Evolutionary conservation across 179 eudicot genomes (phyloP), one percentile per base, ranked within the genome.

Genomic region (Patellifolia procumbens): DNA sequence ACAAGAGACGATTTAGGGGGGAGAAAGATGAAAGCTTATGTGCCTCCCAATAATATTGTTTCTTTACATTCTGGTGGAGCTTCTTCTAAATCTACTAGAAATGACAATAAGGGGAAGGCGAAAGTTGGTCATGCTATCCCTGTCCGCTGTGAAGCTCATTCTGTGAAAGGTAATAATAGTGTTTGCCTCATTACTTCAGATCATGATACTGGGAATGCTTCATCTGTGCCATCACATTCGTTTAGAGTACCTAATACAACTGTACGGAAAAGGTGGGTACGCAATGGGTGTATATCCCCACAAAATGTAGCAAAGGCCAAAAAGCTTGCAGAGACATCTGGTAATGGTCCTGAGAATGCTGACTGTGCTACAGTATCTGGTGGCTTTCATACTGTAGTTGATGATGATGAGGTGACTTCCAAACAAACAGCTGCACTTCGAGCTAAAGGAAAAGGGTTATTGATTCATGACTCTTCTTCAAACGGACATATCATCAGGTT

Each of bases 221-320:
- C 43, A 56, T 76, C 87, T 32, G 8, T 72, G 60, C 74, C 90
- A 56, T 70, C 71, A 53, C 76, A 65, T 67, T 62, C 83, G 72
- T 77, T 48, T 34, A 72, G 79, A 62, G 76, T 81, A 59, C 83
- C 88, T 52, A 86, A 77, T 74, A 67, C 69, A 22, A 63, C 37
- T 75, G 80, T 81, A 72, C 85, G 80, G 72, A 91, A 84, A 84
- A 88, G 86, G 74, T 81, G 89, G 90, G 98, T 95, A 34, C 79
- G 92, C 32, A 90, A 90, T 87, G 98, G 99, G 76, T 89, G 88
- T 81, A 91, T 90, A 74, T 89, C 97, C 72, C 98, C 98, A 31
- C 82, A 59, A 58, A 93, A 90, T 78, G 85, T 90, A 75, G 91
- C 82, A 69, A 95, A 91, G 80, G 85, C 83, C 56, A 90, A 87